Evolutionary conservation across 306 rosid genomes (phyloP), one percentile per base, ranked within the genome.

Genomic region (Quercus variabilis): DNA sequence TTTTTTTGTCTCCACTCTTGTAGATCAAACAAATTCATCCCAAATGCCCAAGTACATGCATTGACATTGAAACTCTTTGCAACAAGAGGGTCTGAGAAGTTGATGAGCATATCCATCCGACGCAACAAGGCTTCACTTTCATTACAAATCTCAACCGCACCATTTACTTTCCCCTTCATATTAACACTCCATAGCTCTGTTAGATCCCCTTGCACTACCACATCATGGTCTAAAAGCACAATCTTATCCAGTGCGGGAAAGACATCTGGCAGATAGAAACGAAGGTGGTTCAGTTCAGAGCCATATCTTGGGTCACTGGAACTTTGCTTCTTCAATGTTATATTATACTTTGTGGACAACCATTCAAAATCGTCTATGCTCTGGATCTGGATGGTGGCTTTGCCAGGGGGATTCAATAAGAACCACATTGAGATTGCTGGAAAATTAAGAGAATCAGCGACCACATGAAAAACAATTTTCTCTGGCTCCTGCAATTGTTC

Each of bases 361-460:
- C 97, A 90, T 67, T 82, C 70, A 76, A 96, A 89, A 67, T 78
- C 84, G 78, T 90, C 98, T 20, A 83, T 82, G 87, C 89, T 87
- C 88, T 89, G 96, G 70, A 96, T 81, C 76, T 93, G 89, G 80
- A 96, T 59, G 23, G 92, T 79, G 80, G 98, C 97, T 79, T 86
- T 88, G 30, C 94, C 92, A 15, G 96, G 96, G 76, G 94, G 99
- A 82, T 95, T 92, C 79, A 86, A 76, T 82, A 88, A 80, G 85
- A 95, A 95, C 99, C 99, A 93, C 99, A 89, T 92, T 20, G 94
- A 90, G 86, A 96, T 86, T 76, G 94, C 94, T 51, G 99, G 99
- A 64, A 91, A 83, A 83, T 93, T 90, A 76, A 91, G 92, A 28
- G 97, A 86, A 90, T 93, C 86, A 59, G 98, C 89, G 86, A 96